Percentiles rank a stretch among this genome's conserved stretches.
Evolutionary conservation across 495 filamentous ascomycete genomes (phyloP).

Genomic region (Penicillium cinerascens): DNA sequence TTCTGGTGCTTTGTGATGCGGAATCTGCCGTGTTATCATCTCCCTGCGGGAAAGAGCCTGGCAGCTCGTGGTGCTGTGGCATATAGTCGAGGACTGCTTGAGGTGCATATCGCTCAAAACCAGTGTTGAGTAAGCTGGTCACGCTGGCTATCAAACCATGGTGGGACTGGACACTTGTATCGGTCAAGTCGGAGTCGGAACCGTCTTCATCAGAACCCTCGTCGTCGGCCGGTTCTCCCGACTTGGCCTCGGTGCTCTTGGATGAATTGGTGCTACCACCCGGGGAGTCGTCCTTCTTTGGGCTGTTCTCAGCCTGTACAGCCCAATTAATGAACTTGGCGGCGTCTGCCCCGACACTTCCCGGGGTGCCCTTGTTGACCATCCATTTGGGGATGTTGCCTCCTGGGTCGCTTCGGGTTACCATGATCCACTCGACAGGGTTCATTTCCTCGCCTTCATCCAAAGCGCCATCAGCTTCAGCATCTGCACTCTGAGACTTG

Average conservation of each 20-base stretch:
- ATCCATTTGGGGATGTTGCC: conserved; percentile 91
- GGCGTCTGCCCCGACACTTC: conserved; percentile 77
- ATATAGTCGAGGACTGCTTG: conserved; percentile 50
- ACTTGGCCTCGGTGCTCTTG: conserved; percentile 9
- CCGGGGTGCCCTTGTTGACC: conserved; percentile 88
- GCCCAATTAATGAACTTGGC: conserved; percentile 87
- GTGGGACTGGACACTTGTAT: conserved; percentile 23
- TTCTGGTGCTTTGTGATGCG: background rate
- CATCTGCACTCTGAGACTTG: background rate
- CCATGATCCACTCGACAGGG: conserved; percentile 94
- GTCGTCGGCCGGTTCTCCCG: conserved; percentile 11
- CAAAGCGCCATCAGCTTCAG: conserved; percentile 34
- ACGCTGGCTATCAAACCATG: conserved; percentile 47
- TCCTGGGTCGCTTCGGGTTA: conserved; percentile 90
- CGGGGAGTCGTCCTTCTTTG: conserved; percentile 25
- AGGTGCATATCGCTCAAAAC: conserved; percentile 41
- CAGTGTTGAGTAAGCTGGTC: conserved; percentile 37
- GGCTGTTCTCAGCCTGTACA: conserved; percentile 48
- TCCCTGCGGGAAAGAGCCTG: conserved; percentile 19
- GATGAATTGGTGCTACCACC: conserved; percentile 7
- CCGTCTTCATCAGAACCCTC: conserved; percentile 8
- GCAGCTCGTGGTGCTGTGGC: conserved; percentile 23
- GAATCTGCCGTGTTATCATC: conserved; percentile 2
- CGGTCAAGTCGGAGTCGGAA: conserved; percentile 20
- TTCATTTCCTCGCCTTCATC: conserved; percentile 54